Conservation (phyloP, 2,329 filamentous ascomycete species). For the Hawksworthiomyces lignivorus region DNA sequence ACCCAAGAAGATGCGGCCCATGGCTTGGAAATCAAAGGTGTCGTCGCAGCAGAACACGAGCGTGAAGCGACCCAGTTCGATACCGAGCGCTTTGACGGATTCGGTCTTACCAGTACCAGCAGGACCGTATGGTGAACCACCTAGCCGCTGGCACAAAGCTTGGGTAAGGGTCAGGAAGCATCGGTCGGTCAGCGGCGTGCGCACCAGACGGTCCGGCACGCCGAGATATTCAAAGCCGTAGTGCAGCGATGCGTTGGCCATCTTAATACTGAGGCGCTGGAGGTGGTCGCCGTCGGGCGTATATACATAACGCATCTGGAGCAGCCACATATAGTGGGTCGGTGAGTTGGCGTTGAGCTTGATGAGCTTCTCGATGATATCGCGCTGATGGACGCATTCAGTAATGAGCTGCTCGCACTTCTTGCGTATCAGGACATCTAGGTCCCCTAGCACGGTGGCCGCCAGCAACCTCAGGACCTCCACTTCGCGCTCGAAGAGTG, state of each 20-base stretch:
- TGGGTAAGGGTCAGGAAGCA: conserved; percentile 98
- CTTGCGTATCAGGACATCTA: conserved; percentile 80
- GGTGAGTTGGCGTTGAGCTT: conserved; percentile 65
- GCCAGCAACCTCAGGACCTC: conserved; percentile 80
- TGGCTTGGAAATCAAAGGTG: conserved; percentile 98
- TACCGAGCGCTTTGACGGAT: conserved; percentile 93
- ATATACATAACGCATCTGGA: conserved; percentile 97
- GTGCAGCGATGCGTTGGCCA: conserved; percentile 91
- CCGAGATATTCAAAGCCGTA: conserved; percentile 99
- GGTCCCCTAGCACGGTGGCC: conserved; percentile 79
- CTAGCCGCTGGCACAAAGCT: conserved; percentile 86
- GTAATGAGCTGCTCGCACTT: conserved; percentile 99
- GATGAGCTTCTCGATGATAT: conserved; percentile 81
- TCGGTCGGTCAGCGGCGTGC: conserved; percentile 92
- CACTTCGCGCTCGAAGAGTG: conserved; percentile 74
- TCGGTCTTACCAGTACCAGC: conserved; percentile 98
- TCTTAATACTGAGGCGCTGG: conserved; percentile 80
- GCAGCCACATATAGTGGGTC: conserved; percentile 82
- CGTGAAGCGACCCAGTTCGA: conserved; percentile 94
- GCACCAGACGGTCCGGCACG: conserved; percentile 89
- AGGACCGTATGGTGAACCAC: conserved; percentile 93
- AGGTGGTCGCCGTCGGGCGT: conserved; percentile 70
- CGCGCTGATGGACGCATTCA: conserved; percentile 95
- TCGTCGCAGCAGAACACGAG: conserved; percentile 99
- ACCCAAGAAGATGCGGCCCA: conserved; percentile 98